These are phyloP conservation scores for Pseudogymnoascus sp. DNA, from an alignment of 2,329 filamentous ascomycete species.

Conservation along the genomic window DNA sequence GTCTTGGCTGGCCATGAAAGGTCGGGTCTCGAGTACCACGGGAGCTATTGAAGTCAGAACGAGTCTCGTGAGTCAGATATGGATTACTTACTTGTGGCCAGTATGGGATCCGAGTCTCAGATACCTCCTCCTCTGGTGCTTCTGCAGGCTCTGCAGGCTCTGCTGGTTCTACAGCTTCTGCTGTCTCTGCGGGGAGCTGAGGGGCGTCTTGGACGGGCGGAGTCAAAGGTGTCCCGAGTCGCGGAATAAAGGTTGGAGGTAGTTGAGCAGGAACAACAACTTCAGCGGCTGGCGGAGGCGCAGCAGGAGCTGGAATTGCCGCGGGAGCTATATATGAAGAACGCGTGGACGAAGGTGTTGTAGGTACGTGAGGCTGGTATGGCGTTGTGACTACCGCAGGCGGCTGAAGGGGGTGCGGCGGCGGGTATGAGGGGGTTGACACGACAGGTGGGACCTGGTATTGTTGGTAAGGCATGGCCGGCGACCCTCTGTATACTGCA, in stretches of 20 bases:
- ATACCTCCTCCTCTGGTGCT: slow-evolving; percentile 26
- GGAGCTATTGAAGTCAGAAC: slow-evolving; percentile 35
- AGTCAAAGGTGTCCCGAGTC: background rate
- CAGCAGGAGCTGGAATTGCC: slow-evolving; percentile 34
- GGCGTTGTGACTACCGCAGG: slow-evolving; percentile 48
- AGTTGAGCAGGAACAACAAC: slow-evolving; percentile 27
- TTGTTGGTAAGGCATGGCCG: slow-evolving; percentile 42
- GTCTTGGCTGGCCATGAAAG: slow-evolving; percentile 40
- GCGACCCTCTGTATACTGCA: slow-evolving; percentile 39
- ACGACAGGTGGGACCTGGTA: slow-evolving; percentile 38
- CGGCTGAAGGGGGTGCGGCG: slow-evolving; percentile 31
- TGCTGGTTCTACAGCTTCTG: too few species aligned
- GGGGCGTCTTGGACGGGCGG: background rate
- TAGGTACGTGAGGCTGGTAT: slow-evolving; percentile 44
- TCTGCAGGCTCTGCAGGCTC: background rate
- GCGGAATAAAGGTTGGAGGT: slow-evolving; percentile 20
- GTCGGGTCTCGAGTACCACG: slow-evolving; percentile 48
- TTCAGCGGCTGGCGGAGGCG: slow-evolving; percentile 37
- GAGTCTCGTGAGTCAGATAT: slow-evolving; percentile 7
- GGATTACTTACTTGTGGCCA: slow-evolving; percentile 22
- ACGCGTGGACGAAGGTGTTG: slow-evolving; percentile 30
- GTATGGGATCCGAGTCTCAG: slow-evolving; percentile 43
- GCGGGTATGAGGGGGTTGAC: slow-evolving; percentile 37
- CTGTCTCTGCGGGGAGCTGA: background rate
- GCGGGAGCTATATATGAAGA: slow-evolving; percentile 23